A percentile compares a stretch with the other conserved stretches of the same genome.
Evolutionary conservation across 2,329 filamentous ascomycete species (phyloP).

Genomic region (Botrytis byssoidea): DNA sequence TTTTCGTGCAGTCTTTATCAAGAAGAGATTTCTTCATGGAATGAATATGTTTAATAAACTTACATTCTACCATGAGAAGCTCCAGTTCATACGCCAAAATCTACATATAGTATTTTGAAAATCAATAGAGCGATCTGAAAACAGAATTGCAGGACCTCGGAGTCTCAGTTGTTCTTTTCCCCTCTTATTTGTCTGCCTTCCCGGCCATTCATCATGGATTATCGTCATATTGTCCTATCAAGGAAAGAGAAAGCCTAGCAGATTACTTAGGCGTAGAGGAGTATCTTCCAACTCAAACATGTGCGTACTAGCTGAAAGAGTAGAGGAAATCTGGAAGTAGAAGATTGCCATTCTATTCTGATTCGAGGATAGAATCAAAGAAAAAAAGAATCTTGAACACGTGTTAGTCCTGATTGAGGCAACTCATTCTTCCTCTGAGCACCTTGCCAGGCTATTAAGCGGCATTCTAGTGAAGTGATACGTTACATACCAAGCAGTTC

Average conservation of each 20-base stretch:
- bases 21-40: neutral
- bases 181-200: neutral
- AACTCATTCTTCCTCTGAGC: neutral
- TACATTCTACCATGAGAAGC: neutral
- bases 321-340: neutral
- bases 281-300: neutral
- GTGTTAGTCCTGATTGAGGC: neutral
- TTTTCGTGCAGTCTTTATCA: neutral
- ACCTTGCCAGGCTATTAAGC: neutral
- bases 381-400: neutral
- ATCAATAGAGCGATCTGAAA: neutral
- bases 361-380: neutral
- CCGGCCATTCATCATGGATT: neutral
- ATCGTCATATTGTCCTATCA: neutral
- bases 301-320: neutral
- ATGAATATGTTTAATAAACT: neutral
- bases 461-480: neutral
- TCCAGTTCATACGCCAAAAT: neutral
- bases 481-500: neutral
- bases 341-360: neutral
- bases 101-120: neutral
- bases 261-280: neutral
- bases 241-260: neutral
- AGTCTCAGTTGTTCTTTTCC: neutral
- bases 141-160: neutral